Conservation (phyloP, 2,329 filamentous ascomycete genomes). For the Colletotrichum sp. region DNA sequence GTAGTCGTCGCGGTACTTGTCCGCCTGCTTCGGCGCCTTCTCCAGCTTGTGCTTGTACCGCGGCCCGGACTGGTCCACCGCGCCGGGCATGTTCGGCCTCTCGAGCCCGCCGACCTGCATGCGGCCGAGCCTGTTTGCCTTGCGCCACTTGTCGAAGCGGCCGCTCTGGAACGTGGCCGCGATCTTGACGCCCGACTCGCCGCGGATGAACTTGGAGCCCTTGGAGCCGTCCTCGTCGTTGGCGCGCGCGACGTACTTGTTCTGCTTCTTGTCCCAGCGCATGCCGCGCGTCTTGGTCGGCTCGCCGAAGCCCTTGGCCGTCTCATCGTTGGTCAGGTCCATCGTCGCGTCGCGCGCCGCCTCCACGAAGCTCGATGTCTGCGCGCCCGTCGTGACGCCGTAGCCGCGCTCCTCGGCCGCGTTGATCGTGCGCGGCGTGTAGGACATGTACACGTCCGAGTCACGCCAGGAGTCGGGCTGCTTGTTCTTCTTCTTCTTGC, state of each 20-base stretch:
- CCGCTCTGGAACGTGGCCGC: slow-evolving; percentile 92
- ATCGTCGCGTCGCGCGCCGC: slow-evolving; percentile 88
- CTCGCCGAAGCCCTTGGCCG: slow-evolving; percentile 78
- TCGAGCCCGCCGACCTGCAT: slow-evolving; percentile 85
- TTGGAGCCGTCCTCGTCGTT: slow-evolving; percentile 95
- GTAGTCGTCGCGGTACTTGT: slow-evolving; percentile 92
- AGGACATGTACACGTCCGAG: slow-evolving; percentile 94
- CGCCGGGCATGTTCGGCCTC: slow-evolving; percentile 37
- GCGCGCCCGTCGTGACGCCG: slow-evolving; percentile 84
- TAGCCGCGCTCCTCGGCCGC: slow-evolving; percentile 90
- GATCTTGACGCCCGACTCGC: slow-evolving; percentile 95
- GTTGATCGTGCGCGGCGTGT: slow-evolving; percentile 82
- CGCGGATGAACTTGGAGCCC: slow-evolving; percentile 74
- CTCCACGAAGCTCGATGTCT: slow-evolving; percentile 80
- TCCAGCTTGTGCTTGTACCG: slow-evolving; percentile 87
- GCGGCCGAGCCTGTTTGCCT: slow-evolving; percentile 79
- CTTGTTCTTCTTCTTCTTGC: slow-evolving; percentile 54
- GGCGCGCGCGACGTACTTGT: slow-evolving; percentile 88
- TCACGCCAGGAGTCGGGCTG: slow-evolving; percentile 52
- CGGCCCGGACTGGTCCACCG: slow-evolving; percentile 35
- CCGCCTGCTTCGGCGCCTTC: slow-evolving; percentile 89
- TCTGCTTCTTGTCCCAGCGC: slow-evolving; percentile 97
- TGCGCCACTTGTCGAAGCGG: slow-evolving; percentile 91
- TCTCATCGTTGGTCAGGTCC: slow-evolving; percentile 92
- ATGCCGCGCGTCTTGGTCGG: slow-evolving; percentile 72